Evolutionary conservation across 202 grass and related monocot species (phyloP).

Genomic region (Zizania palustris): DNA sequence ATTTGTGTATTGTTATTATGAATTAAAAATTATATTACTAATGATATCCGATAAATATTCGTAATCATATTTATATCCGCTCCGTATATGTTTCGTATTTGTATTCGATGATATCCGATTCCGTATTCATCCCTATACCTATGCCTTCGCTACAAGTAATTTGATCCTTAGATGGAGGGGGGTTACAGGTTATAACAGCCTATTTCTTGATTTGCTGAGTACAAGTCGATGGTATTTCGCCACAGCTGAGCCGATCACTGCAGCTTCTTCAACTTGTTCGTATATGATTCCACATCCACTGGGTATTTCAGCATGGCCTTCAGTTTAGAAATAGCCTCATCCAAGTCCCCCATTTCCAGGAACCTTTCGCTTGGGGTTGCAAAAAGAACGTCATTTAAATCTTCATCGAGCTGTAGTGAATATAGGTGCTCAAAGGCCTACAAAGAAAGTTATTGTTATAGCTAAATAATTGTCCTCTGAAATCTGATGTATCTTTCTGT

Average conservation of each 20-base stretch:
- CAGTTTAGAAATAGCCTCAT: constrained; percentile 44
- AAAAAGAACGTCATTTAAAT: constrained; percentile 87
- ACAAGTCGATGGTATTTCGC: not conserved
- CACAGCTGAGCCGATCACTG: constrained; percentile 39
- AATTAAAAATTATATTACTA: too few species aligned
- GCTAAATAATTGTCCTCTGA: not conserved
- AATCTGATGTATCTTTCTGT: constrained; percentile 6
- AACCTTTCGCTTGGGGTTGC: constrained; percentile 52
- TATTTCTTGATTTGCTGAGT: not conserved
- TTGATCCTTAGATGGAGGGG: not conserved
- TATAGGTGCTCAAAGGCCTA: constrained; percentile 74
- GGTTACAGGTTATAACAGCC: not conserved
- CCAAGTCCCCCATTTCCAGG: constrained; percentile 42
- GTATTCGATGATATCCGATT: too few species aligned
- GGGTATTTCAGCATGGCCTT: constrained; percentile 63
- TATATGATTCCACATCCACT: constrained; percentile 53
- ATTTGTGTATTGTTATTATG: too few species aligned
- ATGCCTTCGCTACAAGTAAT: not conserved
- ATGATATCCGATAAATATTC: too few species aligned
- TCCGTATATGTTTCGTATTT: too few species aligned
- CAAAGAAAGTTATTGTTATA: constrained; percentile 7
- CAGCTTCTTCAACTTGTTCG: constrained; percentile 58
- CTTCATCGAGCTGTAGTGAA: constrained; percentile 84
- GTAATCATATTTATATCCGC: too few species aligned
- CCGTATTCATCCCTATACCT: too few species aligned